Base-by-base conservation (phyloP, 768 basidiomycete species). In the Naganishia onofrii region DNA sequence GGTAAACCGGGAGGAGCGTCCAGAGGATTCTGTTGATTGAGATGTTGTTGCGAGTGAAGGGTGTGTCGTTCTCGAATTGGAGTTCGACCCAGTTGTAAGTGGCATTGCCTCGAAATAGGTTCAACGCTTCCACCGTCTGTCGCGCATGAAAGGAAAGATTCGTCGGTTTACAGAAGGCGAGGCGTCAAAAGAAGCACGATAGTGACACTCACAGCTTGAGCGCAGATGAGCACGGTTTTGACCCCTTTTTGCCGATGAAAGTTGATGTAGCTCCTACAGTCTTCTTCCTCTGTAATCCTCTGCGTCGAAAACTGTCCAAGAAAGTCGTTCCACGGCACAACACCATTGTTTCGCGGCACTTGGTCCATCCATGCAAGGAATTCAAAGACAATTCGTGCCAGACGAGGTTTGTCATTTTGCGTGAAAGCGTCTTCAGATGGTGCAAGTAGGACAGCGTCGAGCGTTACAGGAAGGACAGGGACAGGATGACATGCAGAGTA, bases 51-150 rank as follows among this genome's bases (percentile, higher is more conserved):
- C 15, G 29, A 2, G 34, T 4, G 38, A 63, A 44, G 26, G 1
- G 17, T 3, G 21, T 2, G 38, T 63, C 23, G 21, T 42, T 44
- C 2, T 34, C 42, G 60, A 26, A 46, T 42, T 36, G 26, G 10
- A 63, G 26, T 34, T 63, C 23, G 57, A 63, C 28, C 60, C 60
- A 63, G 28, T 36, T 36, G 32, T 12, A 42, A 1, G 38, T n/a
- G 2, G 15, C 1, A 8, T 23, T 26, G 6, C 13, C 19, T 10
- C 60, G 60, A 13, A 63, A 44, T 10, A n/a, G 38, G 7, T 46
- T 44, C 21, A 63, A 34, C 2, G 60, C 60, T 8, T 63, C 8
- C n/a, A 19, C 38, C 38, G 60, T 44, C 60, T 63, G 12, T 42
- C 42, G 15, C 2, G 42, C 42, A 42, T 42, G 9, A 42, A 44